Evolutionary conservation across 352 stramenopile genomes (phyloP).

Genomic region (Hyaloperonospora brassicae): DNA sequence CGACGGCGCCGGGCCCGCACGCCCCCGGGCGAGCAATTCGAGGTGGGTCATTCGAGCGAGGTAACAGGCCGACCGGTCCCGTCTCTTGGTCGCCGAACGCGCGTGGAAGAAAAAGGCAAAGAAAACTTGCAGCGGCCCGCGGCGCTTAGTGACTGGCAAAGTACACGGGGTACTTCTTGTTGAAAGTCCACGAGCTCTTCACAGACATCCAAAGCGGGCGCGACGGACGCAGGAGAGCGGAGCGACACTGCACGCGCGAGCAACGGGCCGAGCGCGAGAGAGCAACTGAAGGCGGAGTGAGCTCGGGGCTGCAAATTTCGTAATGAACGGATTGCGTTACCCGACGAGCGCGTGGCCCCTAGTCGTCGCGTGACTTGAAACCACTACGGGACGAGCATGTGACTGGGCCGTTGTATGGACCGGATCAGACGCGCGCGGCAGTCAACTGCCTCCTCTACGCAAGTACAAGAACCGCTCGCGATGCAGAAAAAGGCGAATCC

Average conservation of each 20-base stretch:
- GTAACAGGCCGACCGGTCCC: background rate
- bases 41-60: constrained; percentile 41
- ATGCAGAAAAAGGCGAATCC: too few species aligned
- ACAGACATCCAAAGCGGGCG: constrained; percentile 56
- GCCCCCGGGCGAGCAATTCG: constrained; percentile 31
- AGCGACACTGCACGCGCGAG: constrained; percentile 11
- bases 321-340: constrained; percentile 70
- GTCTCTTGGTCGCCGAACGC: constrained; percentile 1
- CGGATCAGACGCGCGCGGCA: too few species aligned
- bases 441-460: too few species aligned
- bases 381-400: background rate
- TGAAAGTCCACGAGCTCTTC: constrained; percentile 77
- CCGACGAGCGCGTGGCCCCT: constrained; percentile 23
- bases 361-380: constrained; percentile 5
- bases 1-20: constrained; percentile 23
- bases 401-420: background rate
- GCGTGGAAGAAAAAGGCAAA: background rate
- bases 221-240: constrained; percentile 11
- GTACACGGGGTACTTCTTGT: constrained; percentile 80
- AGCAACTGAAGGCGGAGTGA: constrained; percentile 23
- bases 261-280: constrained; percentile 8
- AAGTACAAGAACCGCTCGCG: too few species aligned
- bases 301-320: constrained; percentile 35
- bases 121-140: background rate
- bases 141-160: constrained; percentile 54